Conservation (phyloP, 208 protist genomes). For the Acanthamoeba quina region DNA sequence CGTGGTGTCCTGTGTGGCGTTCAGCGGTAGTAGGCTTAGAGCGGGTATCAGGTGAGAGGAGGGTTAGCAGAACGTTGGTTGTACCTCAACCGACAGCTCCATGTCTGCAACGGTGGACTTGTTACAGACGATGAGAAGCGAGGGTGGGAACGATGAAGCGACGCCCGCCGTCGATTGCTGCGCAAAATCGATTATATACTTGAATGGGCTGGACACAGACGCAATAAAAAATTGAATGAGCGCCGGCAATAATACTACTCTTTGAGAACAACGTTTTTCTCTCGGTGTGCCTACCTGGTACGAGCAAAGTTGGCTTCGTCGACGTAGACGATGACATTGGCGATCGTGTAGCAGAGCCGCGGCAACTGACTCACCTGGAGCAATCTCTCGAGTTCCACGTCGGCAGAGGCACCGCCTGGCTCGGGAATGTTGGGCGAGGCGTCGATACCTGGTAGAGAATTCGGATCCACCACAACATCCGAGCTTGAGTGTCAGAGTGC, state of each 20-base stretch:
- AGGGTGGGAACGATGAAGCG: constrained; percentile 38
- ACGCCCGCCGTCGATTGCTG: constrained; percentile 48
- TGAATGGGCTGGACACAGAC: constrained; percentile 51
- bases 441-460: background rate
- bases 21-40: too few species aligned
- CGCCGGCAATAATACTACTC: background rate
- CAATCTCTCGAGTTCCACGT: background rate
- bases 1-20: background rate
- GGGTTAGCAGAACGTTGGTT: background rate
- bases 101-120: constrained; percentile 41
- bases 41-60: background rate
- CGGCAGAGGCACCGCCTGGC: background rate
- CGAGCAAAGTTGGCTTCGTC: constrained; percentile 55
- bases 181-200: constrained; percentile 45
- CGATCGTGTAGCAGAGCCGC: constrained; percentile 39
- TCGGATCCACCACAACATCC: too few species aligned
- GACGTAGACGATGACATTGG: constrained; percentile 61
- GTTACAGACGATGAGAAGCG: constrained; percentile 46
- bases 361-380: constrained; percentile 40
- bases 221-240: background rate
- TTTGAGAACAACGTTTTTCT: background rate
- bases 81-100: constrained; percentile 28
- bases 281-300: too few species aligned
- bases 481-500: background rate
- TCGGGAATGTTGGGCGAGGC: constrained; percentile 29